A percentile compares a stretch with the other conserved stretches of the same genome.
phyloP scores from a whole-genome alignment of 106 monocot species.

The Platanthera zijinensis region DNA sequence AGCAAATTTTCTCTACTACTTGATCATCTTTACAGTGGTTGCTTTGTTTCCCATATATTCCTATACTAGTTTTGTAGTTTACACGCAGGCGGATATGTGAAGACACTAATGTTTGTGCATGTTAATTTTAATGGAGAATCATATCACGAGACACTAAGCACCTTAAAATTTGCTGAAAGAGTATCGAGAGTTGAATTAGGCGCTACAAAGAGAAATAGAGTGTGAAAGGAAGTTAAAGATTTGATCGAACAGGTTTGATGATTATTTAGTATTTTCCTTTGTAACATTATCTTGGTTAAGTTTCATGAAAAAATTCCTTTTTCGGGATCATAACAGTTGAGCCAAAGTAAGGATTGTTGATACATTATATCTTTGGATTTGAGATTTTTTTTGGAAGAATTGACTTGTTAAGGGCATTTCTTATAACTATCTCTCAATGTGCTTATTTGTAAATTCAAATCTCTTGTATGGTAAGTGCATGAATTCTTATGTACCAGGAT shows the following conservation, averaged over 20 bases:
- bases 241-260: slow-evolving; percentile 83
- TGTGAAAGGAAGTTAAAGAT: slow-evolving; percentile 82
- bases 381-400: no score
- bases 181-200: slow-evolving; percentile 96
- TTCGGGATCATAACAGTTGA: not conserved
- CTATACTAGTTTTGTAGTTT: not conserved
- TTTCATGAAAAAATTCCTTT: not conserved
- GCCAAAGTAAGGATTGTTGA: not conserved
- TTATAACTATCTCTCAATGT: no score
- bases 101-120: slow-evolving; percentile 97
- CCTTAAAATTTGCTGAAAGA: slow-evolving; percentile 95
- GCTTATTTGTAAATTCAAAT: no score
- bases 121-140: slow-evolving; percentile 82
- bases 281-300: not conserved
- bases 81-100: slow-evolving; percentile 81
- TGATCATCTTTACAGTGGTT: no score
- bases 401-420: no score
- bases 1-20: not conserved
- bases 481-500: no score
- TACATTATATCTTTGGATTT: no score
- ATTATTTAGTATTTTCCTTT: not conserved
- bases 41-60: not conserved
- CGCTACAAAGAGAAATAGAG: slow-evolving; percentile 82
- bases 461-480: no score
- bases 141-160: slow-evolving; percentile 87